phyloP scores from a whole-genome alignment of 2,329 filamentous ascomycete species.

The Dendryphion nanum region DNA sequence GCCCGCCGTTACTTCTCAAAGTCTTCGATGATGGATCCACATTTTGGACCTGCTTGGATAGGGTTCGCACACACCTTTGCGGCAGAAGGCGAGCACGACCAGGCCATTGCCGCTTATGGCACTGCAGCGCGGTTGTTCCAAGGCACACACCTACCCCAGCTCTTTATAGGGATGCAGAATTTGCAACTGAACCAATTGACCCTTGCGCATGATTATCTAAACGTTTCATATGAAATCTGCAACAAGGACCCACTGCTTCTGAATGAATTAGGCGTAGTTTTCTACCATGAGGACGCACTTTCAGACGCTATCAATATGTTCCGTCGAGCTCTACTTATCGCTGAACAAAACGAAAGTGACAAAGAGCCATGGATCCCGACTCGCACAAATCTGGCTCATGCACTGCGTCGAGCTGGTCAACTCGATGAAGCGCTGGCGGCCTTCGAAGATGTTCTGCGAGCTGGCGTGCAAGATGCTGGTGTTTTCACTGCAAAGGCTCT shows the following conservation, averaged over 20 bases:
- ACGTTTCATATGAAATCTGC: slow-evolving; percentile 81
- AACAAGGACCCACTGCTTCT: slow-evolving; percentile 83
- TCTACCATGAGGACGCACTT: slow-evolving; percentile 84
- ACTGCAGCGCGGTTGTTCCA: slow-evolving; percentile 94
- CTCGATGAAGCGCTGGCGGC: slow-evolving; percentile 71
- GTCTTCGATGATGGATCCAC: slow-evolving; percentile 93
- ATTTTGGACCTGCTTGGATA: slow-evolving; percentile 97
- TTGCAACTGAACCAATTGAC: slow-evolving; percentile 93
- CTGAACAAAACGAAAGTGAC: slow-evolving; percentile 78
- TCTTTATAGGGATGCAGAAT: slow-evolving; percentile 98
- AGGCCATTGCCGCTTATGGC: slow-evolving; percentile 95
- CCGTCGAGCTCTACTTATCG: slow-evolving; percentile 71
- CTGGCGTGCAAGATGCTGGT: slow-evolving; percentile 74
- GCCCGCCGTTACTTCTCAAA: slow-evolving; percentile 96
- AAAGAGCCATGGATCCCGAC: slow-evolving; percentile 79
- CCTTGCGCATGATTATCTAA: slow-evolving; percentile 90
- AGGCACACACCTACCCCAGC: slow-evolving; percentile 90
- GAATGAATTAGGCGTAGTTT: slow-evolving; percentile 95
- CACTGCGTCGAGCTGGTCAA: slow-evolving; percentile 69
- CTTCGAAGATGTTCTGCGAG: slow-evolving; percentile 83
- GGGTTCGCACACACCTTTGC: slow-evolving; percentile 98
- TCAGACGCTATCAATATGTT: slow-evolving; percentile 77
- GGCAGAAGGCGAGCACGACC: slow-evolving; percentile 94
- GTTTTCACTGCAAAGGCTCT: slow-evolving; percentile 83
- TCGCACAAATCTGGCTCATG: slow-evolving; percentile 85